Conservation (phyloP, 2,329 filamentous ascomycete species). For the Albophoma yamanashiensis region DNA sequence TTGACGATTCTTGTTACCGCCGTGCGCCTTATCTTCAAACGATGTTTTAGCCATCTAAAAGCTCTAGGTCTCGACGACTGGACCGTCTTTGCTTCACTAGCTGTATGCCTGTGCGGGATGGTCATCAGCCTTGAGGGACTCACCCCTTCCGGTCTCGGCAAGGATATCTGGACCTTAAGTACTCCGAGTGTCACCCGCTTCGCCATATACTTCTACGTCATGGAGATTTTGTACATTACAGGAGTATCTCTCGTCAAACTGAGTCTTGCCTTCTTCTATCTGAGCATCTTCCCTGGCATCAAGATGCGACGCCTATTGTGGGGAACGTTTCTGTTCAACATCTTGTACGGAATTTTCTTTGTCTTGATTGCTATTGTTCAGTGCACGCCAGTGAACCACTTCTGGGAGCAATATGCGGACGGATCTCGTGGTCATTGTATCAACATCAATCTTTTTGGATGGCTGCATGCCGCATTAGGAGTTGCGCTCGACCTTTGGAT, state of each 20-base stretch:
- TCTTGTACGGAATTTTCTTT: background rate
- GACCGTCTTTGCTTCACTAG: conserved; percentile 15
- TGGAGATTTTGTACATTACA: conserved; percentile 28
- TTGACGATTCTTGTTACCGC: conserved; percentile 18
- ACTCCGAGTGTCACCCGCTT: conserved; percentile 28
- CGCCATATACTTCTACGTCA: conserved; percentile 25
- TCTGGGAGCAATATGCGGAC: conserved; percentile 37
- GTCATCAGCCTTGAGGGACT: conserved; percentile 17
- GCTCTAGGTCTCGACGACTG: conserved; percentile 24
- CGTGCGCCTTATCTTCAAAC: conserved; percentile 23
- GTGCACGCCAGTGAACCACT: conserved; percentile 25
- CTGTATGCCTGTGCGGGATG: conserved; percentile 16
- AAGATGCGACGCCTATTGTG: conserved; percentile 24
- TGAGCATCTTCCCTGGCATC: conserved; percentile 32
- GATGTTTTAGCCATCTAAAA: conserved; percentile 20
- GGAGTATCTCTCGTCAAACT: conserved; percentile 31
- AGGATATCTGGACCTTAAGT: conserved; percentile 33
- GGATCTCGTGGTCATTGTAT: conserved; percentile 29
- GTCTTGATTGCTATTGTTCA: conserved; percentile 22
- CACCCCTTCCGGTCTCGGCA: conserved; percentile 27
- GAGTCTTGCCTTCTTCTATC: conserved; percentile 38
- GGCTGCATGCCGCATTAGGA: conserved; percentile 33
- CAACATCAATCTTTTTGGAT: conserved; percentile 31
- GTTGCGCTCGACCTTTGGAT: conserved; percentile 37
- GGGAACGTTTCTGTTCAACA: conserved; percentile 9